A percentile compares a stretch with the other conserved stretches of the same genome.
These are phyloP conservation scores for Malus orientalis DNA, from an alignment of 306 rosid genomes.

Conservation along the genomic window DNA sequence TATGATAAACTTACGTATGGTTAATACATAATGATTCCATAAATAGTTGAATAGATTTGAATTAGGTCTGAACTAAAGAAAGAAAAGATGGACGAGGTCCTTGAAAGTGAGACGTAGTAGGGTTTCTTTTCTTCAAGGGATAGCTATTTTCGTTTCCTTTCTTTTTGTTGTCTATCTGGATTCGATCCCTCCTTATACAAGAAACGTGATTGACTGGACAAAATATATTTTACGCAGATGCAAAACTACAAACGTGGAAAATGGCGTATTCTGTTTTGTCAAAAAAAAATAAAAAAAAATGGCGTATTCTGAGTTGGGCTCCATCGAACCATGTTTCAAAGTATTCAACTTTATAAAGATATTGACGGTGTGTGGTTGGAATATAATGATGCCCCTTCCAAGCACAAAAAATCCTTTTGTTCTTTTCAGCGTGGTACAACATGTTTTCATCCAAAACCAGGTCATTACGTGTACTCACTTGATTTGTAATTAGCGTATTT, in stretches of 20 bases:
- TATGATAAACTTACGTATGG: no score
- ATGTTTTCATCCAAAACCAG: background rate
- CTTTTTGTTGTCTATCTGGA: background rate
- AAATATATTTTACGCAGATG: slow-evolving; percentile 11
- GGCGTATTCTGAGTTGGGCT: background rate
- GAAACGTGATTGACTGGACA: slow-evolving; percentile 56
- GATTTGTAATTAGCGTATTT: background rate
- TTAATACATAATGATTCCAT: background rate
- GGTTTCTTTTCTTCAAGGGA: slow-evolving; percentile 6
- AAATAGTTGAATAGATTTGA: background rate
- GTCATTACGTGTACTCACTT: background rate
- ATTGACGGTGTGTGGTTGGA: background rate
- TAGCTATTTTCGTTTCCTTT: background rate
- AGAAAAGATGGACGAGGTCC: background rate
- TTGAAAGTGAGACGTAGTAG: slow-evolving; percentile 4
- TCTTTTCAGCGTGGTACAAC: background rate
- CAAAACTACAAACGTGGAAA: background rate
- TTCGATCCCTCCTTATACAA: background rate
- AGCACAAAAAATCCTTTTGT: background rate
- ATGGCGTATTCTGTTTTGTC: background rate
- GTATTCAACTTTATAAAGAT: background rate
- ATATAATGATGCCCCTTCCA: background rate
- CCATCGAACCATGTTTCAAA: background rate
- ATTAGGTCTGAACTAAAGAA: background rate
- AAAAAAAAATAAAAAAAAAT: background rate